These are phyloP conservation scores for Diaporthe caulivora DNA, from an alignment of 2,329 filamentous ascomycete genomes.

Conservation along the genomic window DNA sequence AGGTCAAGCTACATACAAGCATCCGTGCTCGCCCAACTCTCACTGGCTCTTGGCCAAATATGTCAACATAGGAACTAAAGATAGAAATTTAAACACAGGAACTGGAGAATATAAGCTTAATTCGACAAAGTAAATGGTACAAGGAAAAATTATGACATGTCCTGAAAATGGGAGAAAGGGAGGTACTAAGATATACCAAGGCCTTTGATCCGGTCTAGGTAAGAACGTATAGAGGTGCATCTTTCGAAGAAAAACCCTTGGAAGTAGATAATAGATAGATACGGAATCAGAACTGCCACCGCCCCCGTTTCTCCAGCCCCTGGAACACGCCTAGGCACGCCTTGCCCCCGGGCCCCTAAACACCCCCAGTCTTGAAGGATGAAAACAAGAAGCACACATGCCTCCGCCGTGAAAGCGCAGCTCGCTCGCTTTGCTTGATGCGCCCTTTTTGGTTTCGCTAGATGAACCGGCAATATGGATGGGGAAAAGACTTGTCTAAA, in stretches of 20 bases:
- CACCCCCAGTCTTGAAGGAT: slow-evolving; percentile 13
- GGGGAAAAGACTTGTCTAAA: slow-evolving; percentile 19
- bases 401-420: slow-evolving; percentile 14
- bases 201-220: slow-evolving; percentile 24
- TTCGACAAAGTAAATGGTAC: slow-evolving; percentile 10
- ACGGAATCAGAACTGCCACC: slow-evolving; percentile 20
- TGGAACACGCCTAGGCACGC: slow-evolving; percentile 19
- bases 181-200: background rate
- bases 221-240: slow-evolving; percentile 11
- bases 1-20: background rate
- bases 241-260: background rate
- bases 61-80: background rate
- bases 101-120: background rate
- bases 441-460: slow-evolving; percentile 7
- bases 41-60: background rate
- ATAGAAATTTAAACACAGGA: background rate
- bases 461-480: background rate
- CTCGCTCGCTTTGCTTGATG: slow-evolving; percentile 14
- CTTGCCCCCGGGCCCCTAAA: background rate
- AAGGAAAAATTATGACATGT: slow-evolving; percentile 3
- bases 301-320: background rate
- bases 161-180: background rate
- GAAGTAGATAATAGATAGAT: background rate
- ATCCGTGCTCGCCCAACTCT: background rate
- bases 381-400: slow-evolving; percentile 7